Evolutionary conservation across 176 grass and related monocot genomes (phyloP), one percentile per base, ranked within the genome.

Genomic region (Musa beccarii): DNA sequence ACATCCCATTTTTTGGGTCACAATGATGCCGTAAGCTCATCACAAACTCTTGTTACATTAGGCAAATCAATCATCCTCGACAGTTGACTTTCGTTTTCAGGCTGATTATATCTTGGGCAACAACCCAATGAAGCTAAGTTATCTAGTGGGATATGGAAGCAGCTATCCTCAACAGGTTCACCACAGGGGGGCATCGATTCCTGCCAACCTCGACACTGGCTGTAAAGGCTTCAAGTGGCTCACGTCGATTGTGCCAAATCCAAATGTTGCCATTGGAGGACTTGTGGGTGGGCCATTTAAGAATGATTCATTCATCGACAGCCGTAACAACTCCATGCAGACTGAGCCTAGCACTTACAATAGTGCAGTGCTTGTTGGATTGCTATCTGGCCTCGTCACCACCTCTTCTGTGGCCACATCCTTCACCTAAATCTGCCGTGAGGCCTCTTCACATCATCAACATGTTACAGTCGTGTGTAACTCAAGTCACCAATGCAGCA

Each of bases 111-210:
- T 96, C 52, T 56, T 96, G 51, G 92, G 92, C 14, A 75, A 87
- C 63, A 96, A 96, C 71, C 89, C 89, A 4, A 83, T 83, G 83
- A 85, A 92, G 86, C 57, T 92, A 63, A 96, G 92, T 76, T 96
- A 96, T 80, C 82, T 96, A 19, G 86, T 96, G 20, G 92, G 89
- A 53, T 92, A 85, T 13, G 84, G 89, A n/a, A 80, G 79, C 79
- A 75, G 22, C 3, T 96, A 87, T 66, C 89, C 92, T 3, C 72
- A 78, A 74, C 81, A 75, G 70, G 80, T 92, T 69, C 92, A 96
- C 81, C 92, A 96, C 75, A 83, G 89, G 21, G 89, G 89, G 21
- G 92, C 92, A 63, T 89, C 92, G 11, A 96, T 96, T 66, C 92
- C 92, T 0, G 84, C 75, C 0, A 80, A 84, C 63, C 78, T 59